Percentiles rank a stretch among this genome's conserved stretches.
Evolutionary conservation across 2,329 filamentous ascomycete genomes (phyloP).

Genomic region (Fusarium equiseti): DNA sequence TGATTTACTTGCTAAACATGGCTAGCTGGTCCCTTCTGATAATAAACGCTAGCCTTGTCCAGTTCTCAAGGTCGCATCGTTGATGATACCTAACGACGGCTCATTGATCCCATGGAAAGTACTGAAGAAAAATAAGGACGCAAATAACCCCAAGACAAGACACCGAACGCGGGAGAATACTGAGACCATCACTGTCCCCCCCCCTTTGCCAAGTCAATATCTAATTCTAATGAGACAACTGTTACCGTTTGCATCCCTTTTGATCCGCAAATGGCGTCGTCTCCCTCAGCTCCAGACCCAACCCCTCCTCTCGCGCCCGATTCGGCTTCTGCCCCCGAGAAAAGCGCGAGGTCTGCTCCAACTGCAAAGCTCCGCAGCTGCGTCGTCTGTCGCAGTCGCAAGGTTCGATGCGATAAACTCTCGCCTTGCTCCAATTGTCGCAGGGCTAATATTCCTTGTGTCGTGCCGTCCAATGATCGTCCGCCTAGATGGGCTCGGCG

Average conservation of each 20-base stretch:
- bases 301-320: slow-evolving; percentile 24
- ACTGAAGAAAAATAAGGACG: neutral
- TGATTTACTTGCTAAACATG: neutral
- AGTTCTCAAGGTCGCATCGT: neutral
- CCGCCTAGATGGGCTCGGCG: slow-evolving; percentile 68
- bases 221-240: neutral
- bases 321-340: slow-evolving; percentile 42
- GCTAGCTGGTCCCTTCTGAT: neutral
- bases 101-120: neutral
- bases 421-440: slow-evolving; percentile 69
- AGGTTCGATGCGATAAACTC: slow-evolving; percentile 69
- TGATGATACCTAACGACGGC: neutral
- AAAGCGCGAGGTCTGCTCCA: slow-evolving; percentile 37
- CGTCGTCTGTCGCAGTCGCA: slow-evolving; percentile 64
- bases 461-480: slow-evolving; percentile 62
- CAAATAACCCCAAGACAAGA: neutral
- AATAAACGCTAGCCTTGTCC: neutral
- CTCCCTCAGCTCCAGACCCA: neutral
- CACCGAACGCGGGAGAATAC: neutral
- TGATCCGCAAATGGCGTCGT: slow-evolving; percentile 11
- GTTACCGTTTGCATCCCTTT: neutral
- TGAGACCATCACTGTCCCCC: neutral
- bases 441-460: slow-evolving; percentile 64
- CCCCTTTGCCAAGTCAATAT: neutral
- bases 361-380: slow-evolving; percentile 59